These are phyloP conservation scores for Poterioochromonas sp. DNA, from an alignment of 352 stramenopile genomes.

Conservation along the genomic window DNA sequence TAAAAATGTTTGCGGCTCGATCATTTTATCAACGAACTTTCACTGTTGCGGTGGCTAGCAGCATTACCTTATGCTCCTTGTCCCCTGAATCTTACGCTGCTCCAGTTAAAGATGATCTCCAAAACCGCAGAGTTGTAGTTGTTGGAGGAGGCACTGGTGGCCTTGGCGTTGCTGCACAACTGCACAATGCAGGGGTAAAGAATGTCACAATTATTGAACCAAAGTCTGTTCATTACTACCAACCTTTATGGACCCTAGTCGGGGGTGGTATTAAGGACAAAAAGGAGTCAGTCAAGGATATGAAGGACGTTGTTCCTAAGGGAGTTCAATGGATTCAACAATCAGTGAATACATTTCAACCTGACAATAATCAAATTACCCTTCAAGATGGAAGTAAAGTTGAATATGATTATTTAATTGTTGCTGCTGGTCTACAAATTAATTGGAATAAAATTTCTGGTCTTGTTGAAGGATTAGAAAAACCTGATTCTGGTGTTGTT, in stretches of 20 bases:
- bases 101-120: no score
- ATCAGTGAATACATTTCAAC: conserved; percentile 35
- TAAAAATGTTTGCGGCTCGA: no score
- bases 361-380: conserved; percentile 41
- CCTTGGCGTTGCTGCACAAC: conserved; percentile 43
- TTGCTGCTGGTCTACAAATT: conserved; percentile 44
- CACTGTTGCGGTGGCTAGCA: no score
- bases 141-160: conserved; percentile 46
- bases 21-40: no score
- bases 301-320: conserved; percentile 43
- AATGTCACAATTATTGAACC: conserved; percentile 46
- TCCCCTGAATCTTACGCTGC: no score
- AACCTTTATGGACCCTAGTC: conserved; percentile 46
- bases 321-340: conserved; percentile 40
- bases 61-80: no score
- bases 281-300: conserved; percentile 34
- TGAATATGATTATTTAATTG: conserved; percentile 46
- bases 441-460: conserved; percentile 43
- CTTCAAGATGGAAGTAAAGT: conserved; percentile 38
- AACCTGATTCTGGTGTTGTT: conserved; percentile 40
- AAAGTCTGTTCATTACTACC: conserved; percentile 43
- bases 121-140: conserved; percentile 43
- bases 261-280: conserved; percentile 42
- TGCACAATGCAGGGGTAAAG: conserved; percentile 43
- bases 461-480: conserved; percentile 41